Conservation (phyloP, 768 basidiomycete species). For the Collybia nuda region DNA sequence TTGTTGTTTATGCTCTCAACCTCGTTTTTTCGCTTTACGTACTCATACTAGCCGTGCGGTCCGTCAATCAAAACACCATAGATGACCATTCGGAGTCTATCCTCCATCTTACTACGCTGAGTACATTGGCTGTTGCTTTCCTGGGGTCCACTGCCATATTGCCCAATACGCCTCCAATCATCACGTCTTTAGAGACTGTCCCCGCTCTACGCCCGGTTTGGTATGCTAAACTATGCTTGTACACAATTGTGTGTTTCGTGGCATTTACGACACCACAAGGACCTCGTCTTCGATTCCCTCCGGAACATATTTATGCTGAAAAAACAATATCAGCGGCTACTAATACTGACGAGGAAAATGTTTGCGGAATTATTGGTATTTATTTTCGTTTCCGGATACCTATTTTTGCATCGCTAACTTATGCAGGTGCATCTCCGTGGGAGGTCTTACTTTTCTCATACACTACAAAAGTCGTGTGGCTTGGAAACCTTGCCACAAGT, state of each 20-base stretch:
- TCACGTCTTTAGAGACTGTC: slow-evolving; percentile 19
- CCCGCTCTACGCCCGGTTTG: slow-evolving; percentile 38
- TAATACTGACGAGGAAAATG: slow-evolving; percentile 70
- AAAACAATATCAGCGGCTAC: slow-evolving; percentile 62
- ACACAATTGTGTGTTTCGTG: slow-evolving; percentile 38
- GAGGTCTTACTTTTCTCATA: slow-evolving; percentile 80
- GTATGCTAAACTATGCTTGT: slow-evolving; percentile 53
- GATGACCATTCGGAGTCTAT: slow-evolving; percentile 48
- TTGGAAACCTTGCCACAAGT: slow-evolving; percentile 70
- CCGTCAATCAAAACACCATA: slow-evolving; percentile 45
- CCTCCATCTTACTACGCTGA: slow-evolving; percentile 60
- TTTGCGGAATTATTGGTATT: slow-evolving; percentile 60
- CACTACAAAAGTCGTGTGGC: slow-evolving; percentile 84
- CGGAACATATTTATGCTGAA: slow-evolving; percentile 72
- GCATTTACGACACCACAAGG: slow-evolving; percentile 66
- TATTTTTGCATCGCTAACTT: neutral
- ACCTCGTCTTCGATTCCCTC: slow-evolving; percentile 72
- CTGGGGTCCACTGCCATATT: slow-evolving; percentile 54
- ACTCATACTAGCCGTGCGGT: slow-evolving; percentile 41
- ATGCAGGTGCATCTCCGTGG: slow-evolving; percentile 55
- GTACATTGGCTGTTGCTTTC: slow-evolving; percentile 44
- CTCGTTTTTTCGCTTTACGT: slow-evolving; percentile 60
- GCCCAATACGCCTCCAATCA: slow-evolving; percentile 41
- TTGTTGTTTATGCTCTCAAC: slow-evolving; percentile 43
- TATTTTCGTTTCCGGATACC: neutral